Evolutionary conservation across 1,139 yeast species (phyloP).

Genomic region (Pichia sp.): DNA sequence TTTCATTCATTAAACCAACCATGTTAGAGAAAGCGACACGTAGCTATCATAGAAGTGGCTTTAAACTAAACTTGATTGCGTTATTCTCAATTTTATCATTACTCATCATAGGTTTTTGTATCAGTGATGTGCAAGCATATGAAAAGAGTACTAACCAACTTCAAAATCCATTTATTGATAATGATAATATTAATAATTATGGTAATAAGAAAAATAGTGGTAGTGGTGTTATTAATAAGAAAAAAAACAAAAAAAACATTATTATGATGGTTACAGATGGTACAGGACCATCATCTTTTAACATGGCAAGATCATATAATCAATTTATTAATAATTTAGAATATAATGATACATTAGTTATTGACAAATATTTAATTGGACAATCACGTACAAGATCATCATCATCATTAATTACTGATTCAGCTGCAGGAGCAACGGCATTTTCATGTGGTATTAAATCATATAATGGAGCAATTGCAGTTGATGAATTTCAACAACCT

Average conservation of each 20-base stretch:
- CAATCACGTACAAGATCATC: constrained; percentile 72
- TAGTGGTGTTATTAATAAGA: background rate
- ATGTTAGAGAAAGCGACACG: background rate
- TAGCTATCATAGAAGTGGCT: background rate
- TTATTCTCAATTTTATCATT: constrained; percentile 1
- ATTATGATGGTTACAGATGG: constrained; percentile 89
- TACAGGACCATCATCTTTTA: constrained; percentile 81
- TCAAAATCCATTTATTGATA: background rate
- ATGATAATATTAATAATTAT: no score
- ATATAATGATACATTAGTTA: constrained; percentile 44
- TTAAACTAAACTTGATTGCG: constrained; percentile 1
- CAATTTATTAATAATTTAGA: constrained; percentile 50
- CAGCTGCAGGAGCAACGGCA: constrained; percentile 95
- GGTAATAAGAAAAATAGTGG: background rate
- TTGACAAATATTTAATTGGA: constrained; percentile 69
- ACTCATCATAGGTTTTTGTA: background rate
- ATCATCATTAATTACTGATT: constrained; percentile 70
- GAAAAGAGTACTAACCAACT: background rate
- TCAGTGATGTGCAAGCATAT: constrained; percentile 2
- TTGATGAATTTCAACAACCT: constrained; percentile 52
- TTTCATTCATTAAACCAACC: background rate
- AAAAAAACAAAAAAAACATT: constrained; percentile 44
- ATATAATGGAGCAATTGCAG: constrained; percentile 82
- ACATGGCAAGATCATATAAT: constrained; percentile 64
- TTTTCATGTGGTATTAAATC: constrained; percentile 73